Evolutionary conservation across 495 filamentous ascomycete genomes (phyloP).

Genomic region (Xylaria nigripes): DNA sequence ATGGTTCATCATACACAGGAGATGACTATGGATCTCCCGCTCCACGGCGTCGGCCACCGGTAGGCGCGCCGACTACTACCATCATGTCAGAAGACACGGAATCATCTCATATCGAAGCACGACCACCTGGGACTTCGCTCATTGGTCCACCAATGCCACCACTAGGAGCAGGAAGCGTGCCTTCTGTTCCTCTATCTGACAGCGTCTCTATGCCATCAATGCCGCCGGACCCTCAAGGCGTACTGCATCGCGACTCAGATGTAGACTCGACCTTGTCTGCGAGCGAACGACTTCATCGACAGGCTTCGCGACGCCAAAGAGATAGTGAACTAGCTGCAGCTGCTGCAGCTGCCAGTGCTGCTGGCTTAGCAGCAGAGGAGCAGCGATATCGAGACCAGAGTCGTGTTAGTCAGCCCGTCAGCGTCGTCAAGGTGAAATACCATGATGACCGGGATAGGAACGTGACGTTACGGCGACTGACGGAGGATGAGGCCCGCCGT

Average conservation of each 20-base stretch:
- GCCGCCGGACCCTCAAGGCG: conserved; percentile 47
- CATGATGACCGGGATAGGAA: conserved; percentile 66
- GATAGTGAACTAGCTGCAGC: conserved; percentile 37
- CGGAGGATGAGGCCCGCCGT: conserved; percentile 65
- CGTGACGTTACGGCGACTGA: conserved; percentile 71
- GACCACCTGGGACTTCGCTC: conserved; percentile 19
- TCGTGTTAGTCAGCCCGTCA: conserved; percentile 54
- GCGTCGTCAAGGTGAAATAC: conserved; percentile 73
- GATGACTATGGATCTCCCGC: conserved; percentile 53
- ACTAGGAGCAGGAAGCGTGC: conserved; percentile 33
- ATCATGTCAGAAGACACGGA: conserved; percentile 30
- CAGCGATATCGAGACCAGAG: conserved; percentile 29
- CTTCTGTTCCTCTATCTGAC: conserved; percentile 21
- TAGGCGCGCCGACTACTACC: conserved; percentile 28
- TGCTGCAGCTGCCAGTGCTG: conserved; percentile 29
- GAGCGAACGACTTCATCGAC: conserved; percentile 39
- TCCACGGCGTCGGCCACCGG: conserved; percentile 33
- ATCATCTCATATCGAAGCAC: conserved; percentile 38
- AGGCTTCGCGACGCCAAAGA: conserved; percentile 30
- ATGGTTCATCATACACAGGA: conserved; percentile 43
- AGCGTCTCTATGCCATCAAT: conserved; percentile 41
- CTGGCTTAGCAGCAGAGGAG: conserved; percentile 19
- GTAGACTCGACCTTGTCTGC: conserved; percentile 48
- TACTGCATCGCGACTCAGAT: conserved; percentile 54
- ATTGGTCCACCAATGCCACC: conserved; percentile 34